These are phyloP conservation scores for Heterobasidion irregulare DNA, from an alignment of 1,284 basidiomycete genomes.

Conservation along the genomic window DNA sequence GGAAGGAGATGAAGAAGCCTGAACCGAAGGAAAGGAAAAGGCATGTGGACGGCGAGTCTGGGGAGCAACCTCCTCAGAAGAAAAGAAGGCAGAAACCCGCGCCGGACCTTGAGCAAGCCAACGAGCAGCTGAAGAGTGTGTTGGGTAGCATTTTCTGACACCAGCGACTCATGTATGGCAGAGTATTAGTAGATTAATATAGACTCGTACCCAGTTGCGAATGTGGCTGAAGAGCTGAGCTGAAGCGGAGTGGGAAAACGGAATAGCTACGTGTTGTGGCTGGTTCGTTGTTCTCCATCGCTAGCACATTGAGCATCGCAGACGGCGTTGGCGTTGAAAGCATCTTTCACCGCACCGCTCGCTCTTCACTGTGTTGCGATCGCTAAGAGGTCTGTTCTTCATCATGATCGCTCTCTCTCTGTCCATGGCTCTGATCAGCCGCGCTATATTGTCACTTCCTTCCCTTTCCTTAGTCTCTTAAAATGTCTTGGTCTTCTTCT, in stretches of 20 bases:
- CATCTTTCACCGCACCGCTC: slow-evolving; percentile 17
- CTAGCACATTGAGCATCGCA: slow-evolving; percentile 51
- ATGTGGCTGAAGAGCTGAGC: too few species aligned
- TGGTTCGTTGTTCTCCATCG: slow-evolving; percentile 42
- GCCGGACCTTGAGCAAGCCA: slow-evolving; percentile 9
- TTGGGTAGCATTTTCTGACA: slow-evolving; percentile 42
- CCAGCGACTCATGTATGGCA: too few species aligned
- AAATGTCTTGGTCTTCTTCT: slow-evolving; percentile 53
- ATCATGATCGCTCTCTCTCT: slow-evolving; percentile 72
- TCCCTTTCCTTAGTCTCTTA: slow-evolving; percentile 50
- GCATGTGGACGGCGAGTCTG: slow-evolving; percentile 35
- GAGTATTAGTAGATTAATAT: slow-evolving; percentile 18
- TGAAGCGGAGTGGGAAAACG: slow-evolving; percentile 39
- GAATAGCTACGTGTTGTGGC: slow-evolving; percentile 9
- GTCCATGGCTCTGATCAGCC: slow-evolving; percentile 46
- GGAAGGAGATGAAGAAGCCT: slow-evolving; percentile 10
- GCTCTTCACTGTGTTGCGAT: slow-evolving; percentile 45
- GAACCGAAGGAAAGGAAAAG: slow-evolving; percentile 8
- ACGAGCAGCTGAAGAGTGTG: slow-evolving; percentile 34
- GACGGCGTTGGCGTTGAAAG: slow-evolving; percentile 1
- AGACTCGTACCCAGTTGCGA: too few species aligned
- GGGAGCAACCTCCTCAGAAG: slow-evolving; percentile 30
- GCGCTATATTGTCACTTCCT: slow-evolving; percentile 46
- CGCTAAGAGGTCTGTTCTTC: slow-evolving; percentile 81
- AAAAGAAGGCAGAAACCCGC: slow-evolving; percentile 19